Conservation (phyloP, 371 early-diverging fungal species). For the Apophysomyces ossiformis region DNA sequence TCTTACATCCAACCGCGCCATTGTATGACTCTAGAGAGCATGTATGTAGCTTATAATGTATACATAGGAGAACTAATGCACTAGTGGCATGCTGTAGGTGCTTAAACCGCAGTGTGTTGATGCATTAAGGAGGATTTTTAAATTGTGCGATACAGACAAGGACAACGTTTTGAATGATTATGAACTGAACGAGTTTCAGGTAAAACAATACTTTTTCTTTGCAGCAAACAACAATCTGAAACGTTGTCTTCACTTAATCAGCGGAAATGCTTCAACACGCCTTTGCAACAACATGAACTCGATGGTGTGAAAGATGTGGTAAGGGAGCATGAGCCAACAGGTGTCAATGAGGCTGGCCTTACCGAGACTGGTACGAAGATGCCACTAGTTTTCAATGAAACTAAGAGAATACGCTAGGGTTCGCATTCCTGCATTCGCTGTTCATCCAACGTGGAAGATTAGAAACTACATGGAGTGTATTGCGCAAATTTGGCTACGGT, state of each 20-base stretch:
- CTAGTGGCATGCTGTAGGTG: constrained; percentile 28
- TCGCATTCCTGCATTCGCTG: constrained; percentile 89
- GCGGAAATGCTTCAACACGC: constrained; percentile 94
- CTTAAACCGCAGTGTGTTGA: constrained; percentile 90
- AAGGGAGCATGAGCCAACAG: constrained; percentile 82
- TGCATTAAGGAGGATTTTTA: constrained; percentile 91
- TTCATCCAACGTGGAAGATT: constrained; percentile 96
- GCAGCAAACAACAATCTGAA: no score
- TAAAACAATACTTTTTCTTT: constrained; percentile 21
- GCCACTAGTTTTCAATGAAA: neutral
- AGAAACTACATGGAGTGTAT: constrained; percentile 97
- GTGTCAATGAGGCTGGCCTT: constrained; percentile 84
- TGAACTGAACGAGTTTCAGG: constrained; percentile 97
- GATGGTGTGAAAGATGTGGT: constrained; percentile 96
- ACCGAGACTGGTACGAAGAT: constrained; percentile 68
- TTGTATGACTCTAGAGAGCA: constrained; percentile 94
- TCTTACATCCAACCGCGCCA: constrained; percentile 95
- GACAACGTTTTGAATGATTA: constrained; percentile 89
- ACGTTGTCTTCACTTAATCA: constrained; percentile 24
- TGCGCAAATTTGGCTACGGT: constrained; percentile 95
- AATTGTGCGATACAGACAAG: constrained; percentile 92
- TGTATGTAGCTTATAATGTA: constrained; percentile 40
- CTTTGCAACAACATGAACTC: constrained; percentile 91
- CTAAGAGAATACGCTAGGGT: constrained; percentile 58
- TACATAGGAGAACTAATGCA: neutral